Conservation (phyloP, 306 rosid species). For the Lupinus albus region DNA sequence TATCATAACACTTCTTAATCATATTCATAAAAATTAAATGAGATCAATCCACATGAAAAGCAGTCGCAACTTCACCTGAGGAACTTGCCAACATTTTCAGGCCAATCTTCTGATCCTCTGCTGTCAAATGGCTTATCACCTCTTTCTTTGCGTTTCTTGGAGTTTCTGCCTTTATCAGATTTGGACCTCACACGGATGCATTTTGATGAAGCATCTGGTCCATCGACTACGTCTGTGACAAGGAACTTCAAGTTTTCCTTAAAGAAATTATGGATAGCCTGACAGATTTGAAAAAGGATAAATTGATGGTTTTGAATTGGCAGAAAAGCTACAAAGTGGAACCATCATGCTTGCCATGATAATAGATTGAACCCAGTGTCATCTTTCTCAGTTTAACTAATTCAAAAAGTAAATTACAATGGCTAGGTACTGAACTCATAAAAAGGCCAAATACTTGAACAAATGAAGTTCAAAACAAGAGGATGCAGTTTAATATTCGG, state of each 20-base stretch:
- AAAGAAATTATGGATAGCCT: conserved; percentile 86
- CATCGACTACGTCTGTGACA: conserved; percentile 82
- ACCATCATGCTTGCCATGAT: conserved; percentile 30
- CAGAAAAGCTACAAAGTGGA: conserved; percentile 18
- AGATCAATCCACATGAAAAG: conserved; percentile 9
- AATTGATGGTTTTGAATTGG: conserved; percentile 1
- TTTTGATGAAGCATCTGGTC: conserved; percentile 86
- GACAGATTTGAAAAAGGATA: conserved; percentile 43
- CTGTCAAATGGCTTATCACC: conserved; percentile 86
- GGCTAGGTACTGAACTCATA: background rate
- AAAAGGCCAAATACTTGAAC: background rate
- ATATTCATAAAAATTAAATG: background rate
- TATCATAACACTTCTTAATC: background rate
- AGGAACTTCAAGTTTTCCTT: conserved; percentile 87
- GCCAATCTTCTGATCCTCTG: conserved; percentile 91
- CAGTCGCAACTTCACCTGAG: conserved; percentile 57
- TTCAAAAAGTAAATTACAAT: conserved; percentile 17
- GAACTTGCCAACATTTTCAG: conserved; percentile 71
- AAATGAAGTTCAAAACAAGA: conserved; percentile 28
- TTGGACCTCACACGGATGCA: conserved; percentile 86
- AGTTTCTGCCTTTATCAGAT: conserved; percentile 60
- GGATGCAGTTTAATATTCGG: conserved; percentile 17
- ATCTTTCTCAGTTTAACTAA: conserved; percentile 12
- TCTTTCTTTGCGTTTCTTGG: conserved; percentile 82
- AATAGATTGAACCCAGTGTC: conserved; percentile 1